A percentile compares a stretch with the other conserved stretches of the same genome.
Evolutionary conservation across 371 early-diverging fungal species (phyloP).

Genomic region (Mucor indicus): DNA sequence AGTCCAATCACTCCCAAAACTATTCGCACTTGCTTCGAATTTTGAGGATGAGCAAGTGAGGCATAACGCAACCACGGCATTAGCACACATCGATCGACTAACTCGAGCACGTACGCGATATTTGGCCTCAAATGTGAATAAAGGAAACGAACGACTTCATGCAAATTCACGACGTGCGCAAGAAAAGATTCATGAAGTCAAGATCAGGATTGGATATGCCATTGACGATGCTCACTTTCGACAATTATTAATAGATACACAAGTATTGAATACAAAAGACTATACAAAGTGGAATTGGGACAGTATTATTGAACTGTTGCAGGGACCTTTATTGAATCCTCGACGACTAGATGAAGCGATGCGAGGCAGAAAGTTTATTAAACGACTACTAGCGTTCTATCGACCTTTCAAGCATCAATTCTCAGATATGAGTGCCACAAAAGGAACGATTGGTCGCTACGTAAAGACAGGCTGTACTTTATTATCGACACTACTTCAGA

Average conservation of each 20-base stretch:
- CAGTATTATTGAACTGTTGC: slow-evolving; percentile 67
- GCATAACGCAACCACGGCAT: slow-evolving; percentile 72
- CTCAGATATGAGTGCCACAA: slow-evolving; percentile 59
- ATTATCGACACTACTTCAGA: slow-evolving; percentile 56
- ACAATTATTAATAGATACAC: slow-evolving; percentile 65
- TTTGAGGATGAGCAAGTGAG: slow-evolving; percentile 75
- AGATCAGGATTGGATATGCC: slow-evolving; percentile 65
- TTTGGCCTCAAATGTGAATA: slow-evolving; percentile 3
- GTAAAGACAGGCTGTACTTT: slow-evolving; percentile 67
- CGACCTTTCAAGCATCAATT: slow-evolving; percentile 75
- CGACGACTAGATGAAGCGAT: slow-evolving; percentile 78
- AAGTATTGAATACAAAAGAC: slow-evolving; percentile 75
- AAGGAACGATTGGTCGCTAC: slow-evolving; percentile 47
- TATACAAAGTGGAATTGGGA: slow-evolving; percentile 86
- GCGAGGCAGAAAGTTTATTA: slow-evolving; percentile 72
- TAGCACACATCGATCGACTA: slow-evolving; percentile 71
- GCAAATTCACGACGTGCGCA: slow-evolving; percentile 29
- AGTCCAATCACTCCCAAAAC: slow-evolving; percentile 69
- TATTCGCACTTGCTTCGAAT: slow-evolving; percentile 75
- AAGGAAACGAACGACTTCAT: slow-evolving; percentile 20
- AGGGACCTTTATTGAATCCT: slow-evolving; percentile 73
- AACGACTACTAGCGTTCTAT: slow-evolving; percentile 74
- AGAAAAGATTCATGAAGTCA: slow-evolving; percentile 65
- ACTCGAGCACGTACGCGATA: slow-evolving; percentile 42
- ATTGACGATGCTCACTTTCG: slow-evolving; percentile 77